Percentiles rank a stretch among this genome's conserved stretches.
phyloP scores from a whole-genome alignment of 768 basidiomycete species.

The Suillus variegatus region DNA sequence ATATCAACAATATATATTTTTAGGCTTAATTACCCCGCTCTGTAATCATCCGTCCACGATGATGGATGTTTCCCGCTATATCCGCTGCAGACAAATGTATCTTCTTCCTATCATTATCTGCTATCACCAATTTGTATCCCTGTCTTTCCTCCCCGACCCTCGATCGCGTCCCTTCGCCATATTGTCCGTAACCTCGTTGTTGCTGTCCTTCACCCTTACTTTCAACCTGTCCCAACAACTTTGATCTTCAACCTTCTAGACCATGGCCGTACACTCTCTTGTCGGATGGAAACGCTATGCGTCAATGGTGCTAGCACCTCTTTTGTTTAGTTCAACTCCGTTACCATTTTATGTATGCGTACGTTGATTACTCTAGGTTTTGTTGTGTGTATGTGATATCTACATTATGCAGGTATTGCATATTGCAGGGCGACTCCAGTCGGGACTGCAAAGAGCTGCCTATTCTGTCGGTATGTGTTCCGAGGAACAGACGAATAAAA shows the following conservation, averaged over 20 bases:
- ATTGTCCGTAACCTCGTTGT: slow-evolving; percentile 19
- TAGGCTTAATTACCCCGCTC: slow-evolving; percentile 23
- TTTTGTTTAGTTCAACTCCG: slow-evolving; percentile 18
- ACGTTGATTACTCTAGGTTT: slow-evolving; percentile 23
- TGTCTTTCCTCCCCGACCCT: slow-evolving; percentile 6
- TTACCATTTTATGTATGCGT: slow-evolving; percentile 18
- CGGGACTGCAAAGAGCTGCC: not conserved
- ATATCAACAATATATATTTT: not conserved
- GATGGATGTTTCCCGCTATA: slow-evolving; percentile 17
- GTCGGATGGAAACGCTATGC: slow-evolving; percentile 7
- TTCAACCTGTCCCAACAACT: slow-evolving; percentile 26
- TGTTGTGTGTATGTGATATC: slow-evolving; percentile 4
- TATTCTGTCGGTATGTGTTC: not conserved
- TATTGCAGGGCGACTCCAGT: not conserved
- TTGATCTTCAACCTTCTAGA: slow-evolving; percentile 13
- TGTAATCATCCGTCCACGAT: slow-evolving; percentile 16
- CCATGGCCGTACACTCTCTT: slow-evolving; percentile 12
- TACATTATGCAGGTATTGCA: slow-evolving; percentile 13
- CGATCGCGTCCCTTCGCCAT: slow-evolving; percentile 18
- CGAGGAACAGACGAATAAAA: not conserved
- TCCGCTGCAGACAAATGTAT: slow-evolving; percentile 32
- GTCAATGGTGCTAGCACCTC: slow-evolving; percentile 7
- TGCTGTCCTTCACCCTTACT: slow-evolving; percentile 14
- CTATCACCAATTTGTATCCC: slow-evolving; percentile 29
- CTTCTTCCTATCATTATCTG: slow-evolving; percentile 35